Conservation (phyloP, 176 grass and related monocot genomes). For the Zoysia japonica region DNA sequence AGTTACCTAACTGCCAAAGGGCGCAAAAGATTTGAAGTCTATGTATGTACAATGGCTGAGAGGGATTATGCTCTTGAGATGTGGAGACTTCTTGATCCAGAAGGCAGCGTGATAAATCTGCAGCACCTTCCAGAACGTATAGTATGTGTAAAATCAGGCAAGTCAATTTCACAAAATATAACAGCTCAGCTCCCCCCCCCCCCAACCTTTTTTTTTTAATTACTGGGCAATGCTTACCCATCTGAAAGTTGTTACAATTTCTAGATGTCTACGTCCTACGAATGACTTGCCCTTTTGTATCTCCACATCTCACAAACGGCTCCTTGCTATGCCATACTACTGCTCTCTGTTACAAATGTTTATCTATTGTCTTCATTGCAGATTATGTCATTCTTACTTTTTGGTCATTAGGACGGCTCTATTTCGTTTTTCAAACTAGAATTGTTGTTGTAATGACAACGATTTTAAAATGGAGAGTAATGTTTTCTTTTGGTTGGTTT, state of each 20-base stretch:
- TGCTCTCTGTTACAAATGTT: conserved; percentile 1
- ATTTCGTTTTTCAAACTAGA: too few species aligned
- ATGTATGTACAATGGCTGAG: conserved; percentile 96
- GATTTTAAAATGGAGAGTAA: too few species aligned
- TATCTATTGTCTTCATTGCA: neutral
- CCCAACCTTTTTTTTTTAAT: neutral
- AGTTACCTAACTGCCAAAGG: conserved; percentile 96
- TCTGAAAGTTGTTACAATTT: neutral
- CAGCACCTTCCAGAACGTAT: conserved; percentile 74
- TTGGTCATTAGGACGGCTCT: too few species aligned
- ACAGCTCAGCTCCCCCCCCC: too few species aligned
- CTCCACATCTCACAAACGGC: neutral
- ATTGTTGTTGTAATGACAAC: too few species aligned
- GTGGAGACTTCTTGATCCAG: conserved; percentile 98
- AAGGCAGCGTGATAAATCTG: conserved; percentile 68
- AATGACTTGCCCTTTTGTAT: neutral
- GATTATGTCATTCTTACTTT: too few species aligned
- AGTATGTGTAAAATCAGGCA: conserved; percentile 89
- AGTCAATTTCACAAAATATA: conserved; percentile 33
- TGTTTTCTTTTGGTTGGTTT: conserved; percentile 11
- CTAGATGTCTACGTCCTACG: neutral
- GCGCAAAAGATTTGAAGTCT: conserved; percentile 95
- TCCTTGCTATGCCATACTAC: neutral
- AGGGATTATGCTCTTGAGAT: conserved; percentile 99
- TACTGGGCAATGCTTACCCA: conserved; percentile 23